A percentile compares a stretch with the other conserved stretches of the same genome.
Conservation (phyloP, 2,329 filamentous ascomycete species). For the Colletotrichum phormii region DNA sequence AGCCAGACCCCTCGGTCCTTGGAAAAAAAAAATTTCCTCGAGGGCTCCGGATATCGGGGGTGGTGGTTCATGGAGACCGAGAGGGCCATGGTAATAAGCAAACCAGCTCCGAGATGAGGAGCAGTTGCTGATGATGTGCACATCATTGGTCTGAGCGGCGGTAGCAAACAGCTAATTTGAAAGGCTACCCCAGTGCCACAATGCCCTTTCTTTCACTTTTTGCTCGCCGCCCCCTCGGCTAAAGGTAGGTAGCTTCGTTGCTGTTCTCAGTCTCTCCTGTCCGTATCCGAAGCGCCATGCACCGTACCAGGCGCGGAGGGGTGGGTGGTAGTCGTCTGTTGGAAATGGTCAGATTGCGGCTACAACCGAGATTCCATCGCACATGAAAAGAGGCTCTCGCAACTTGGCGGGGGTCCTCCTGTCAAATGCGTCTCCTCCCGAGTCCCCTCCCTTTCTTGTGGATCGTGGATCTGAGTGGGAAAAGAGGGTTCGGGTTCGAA, state of each 20-base stretch:
- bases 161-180: not conserved
- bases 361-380: slow-evolving; percentile 4
- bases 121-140: slow-evolving; percentile 7
- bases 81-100: not conserved
- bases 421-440: not conserved
- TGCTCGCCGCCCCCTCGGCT: not conserved
- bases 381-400: slow-evolving; percentile 3
- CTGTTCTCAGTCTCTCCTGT: not conserved
- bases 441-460: not conserved
- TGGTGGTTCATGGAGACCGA: not conserved
- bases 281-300: not conserved
- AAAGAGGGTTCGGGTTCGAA: not conserved
- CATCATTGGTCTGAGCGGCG: not conserved
- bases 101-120: slow-evolving; percentile 22
- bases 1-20: not conserved
- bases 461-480: not conserved
- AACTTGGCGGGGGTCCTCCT: not conserved
- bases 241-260: not conserved
- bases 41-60: slow-evolving; percentile 2
- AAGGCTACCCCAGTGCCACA: not conserved
- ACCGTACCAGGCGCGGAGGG: not conserved
- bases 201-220: not conserved
- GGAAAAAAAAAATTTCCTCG: not conserved
- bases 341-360: slow-evolving; percentile 3
- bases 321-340: not conserved